phyloP scores from a whole-genome alignment of 768 basidiomycete genomes.

The Tephrocybe sp. region DNA sequence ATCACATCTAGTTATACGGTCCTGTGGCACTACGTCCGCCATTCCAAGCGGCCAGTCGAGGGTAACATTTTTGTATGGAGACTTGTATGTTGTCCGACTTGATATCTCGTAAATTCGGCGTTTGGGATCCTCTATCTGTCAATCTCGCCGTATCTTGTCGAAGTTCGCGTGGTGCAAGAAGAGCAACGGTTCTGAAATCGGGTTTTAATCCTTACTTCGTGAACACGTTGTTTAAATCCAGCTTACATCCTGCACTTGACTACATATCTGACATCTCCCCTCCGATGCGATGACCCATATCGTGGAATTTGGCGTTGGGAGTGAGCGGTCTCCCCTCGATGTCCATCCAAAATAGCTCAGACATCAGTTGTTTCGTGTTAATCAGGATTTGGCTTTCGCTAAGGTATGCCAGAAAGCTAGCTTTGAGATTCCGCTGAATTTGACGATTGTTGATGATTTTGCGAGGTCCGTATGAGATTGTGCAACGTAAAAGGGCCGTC shows the following conservation, averaged over 20 bases:
- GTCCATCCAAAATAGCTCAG: conserved; percentile 32
- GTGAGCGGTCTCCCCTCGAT: conserved; percentile 33
- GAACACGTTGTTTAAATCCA: neutral
- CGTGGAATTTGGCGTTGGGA: conserved; percentile 26
- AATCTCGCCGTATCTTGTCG: conserved; percentile 23
- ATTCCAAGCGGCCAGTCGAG: conserved; percentile 5
- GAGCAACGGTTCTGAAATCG: conserved; percentile 19
- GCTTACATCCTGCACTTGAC: conserved; percentile 37
- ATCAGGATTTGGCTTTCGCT: neutral
- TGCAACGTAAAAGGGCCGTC: conserved; percentile 35
- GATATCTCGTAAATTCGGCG: conserved; percentile 20
- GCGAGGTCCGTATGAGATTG: conserved; percentile 30
- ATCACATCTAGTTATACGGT: conserved; percentile 10
- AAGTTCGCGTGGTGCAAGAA: conserved; percentile 26
- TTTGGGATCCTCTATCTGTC: conserved; percentile 19
- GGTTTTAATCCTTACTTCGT: neutral
- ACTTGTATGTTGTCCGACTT: conserved; percentile 3
- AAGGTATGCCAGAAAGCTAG: conserved; percentile 19
- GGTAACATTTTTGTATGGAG: conserved; percentile 1
- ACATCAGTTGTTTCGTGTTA: conserved; percentile 18
- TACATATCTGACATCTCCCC: conserved; percentile 32
- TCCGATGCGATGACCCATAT: conserved; percentile 34
- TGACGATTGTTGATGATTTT: conserved; percentile 31
- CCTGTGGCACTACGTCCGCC: conserved; percentile 1
- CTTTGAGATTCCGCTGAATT: conserved; percentile 31